A percentile compares a stretch with the other conserved stretches of the same genome.
phyloP scores from a whole-genome alignment of 495 filamentous ascomycete species.

The Neurospora africana region DNA sequence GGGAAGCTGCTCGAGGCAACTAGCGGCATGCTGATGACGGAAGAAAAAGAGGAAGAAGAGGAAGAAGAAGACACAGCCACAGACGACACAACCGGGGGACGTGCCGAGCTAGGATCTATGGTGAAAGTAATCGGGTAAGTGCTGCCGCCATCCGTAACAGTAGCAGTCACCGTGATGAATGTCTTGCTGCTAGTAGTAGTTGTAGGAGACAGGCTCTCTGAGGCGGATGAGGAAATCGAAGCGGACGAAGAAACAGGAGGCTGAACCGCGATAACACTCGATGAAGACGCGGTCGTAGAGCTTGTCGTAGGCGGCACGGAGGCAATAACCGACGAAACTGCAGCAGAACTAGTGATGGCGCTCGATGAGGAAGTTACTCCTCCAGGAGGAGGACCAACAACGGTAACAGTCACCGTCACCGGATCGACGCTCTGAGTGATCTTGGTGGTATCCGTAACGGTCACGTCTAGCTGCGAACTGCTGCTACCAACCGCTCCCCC shows the following conservation, averaged over 20 bases:
- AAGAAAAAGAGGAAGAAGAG: neutral
- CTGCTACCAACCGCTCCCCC: neutral
- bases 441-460: neutral
- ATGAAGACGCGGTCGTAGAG: neutral
- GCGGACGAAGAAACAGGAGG: neutral
- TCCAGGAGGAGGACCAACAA: neutral
- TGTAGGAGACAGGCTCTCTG: neutral
- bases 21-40: neutral
- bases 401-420: neutral
- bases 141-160: neutral
- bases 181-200: neutral
- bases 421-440: neutral
- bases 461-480: neutral
- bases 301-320: neutral
- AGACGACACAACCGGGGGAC: neutral
- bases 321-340: neutral
- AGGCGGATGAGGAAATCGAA: neutral
- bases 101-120: neutral
- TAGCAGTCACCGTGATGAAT: conserved; percentile 6
- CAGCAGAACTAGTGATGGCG: neutral
- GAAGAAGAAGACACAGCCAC: neutral
- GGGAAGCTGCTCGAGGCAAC: neutral
- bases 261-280: neutral
- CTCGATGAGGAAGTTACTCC: neutral
- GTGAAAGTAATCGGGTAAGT: conserved; percentile 5